Conservation (phyloP, 257 asterid genomes). For the Scutellaria baicalensis region DNA sequence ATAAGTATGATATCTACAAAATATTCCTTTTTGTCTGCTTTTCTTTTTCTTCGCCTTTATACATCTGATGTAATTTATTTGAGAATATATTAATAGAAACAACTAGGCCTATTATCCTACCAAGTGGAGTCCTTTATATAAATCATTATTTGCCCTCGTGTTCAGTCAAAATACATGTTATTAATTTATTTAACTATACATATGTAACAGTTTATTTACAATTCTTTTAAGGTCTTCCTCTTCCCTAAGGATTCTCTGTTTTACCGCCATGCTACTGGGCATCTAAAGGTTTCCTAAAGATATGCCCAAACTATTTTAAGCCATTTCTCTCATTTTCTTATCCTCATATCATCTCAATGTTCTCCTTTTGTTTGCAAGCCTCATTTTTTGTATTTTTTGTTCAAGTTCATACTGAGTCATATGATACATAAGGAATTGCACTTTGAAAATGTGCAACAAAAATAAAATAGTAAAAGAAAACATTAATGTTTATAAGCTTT, state of each 20-base stretch:
- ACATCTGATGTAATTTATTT: not conserved
- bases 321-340: not conserved
- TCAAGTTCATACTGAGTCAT: not conserved
- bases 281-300: not conserved
- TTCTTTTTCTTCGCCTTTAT: not conserved
- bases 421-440: not conserved
- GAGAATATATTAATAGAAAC: not conserved
- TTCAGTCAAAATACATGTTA: not conserved
- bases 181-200: not conserved
- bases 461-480: not conserved
- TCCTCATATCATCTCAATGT: not conserved
- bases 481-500: not conserved
- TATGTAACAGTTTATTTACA: not conserved
- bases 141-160: not conserved
- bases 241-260: not conserved
- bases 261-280: not conserved
- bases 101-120: too few species aligned
- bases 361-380: not conserved
- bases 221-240: not conserved
- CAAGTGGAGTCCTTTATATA: not conserved
- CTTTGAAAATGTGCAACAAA: not conserved
- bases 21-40: not conserved
- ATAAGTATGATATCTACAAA: constrained; percentile 3
- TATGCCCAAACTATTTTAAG: not conserved
- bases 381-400: not conserved